Base-by-base conservation (phyloP, 2,329 filamentous ascomycete genomes). In the Mycocentrospora acerina region DNA sequence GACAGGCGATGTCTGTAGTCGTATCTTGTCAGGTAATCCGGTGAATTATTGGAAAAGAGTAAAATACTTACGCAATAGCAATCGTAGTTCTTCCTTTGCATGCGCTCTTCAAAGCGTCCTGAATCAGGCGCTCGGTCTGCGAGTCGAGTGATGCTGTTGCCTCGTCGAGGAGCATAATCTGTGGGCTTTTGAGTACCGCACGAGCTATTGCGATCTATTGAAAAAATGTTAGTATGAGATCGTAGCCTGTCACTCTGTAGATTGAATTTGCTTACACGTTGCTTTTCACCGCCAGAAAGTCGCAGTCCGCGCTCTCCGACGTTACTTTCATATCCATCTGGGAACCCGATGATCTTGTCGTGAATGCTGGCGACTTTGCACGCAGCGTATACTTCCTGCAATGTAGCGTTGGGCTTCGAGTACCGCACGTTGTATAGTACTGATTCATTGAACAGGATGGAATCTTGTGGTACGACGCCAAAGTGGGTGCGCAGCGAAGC, bases 141-240 rank as follows among this genome's bases (percentile, higher is more conserved):
- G 2, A 62, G 60, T 49, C 81, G 74, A 28, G 60, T 50, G n/a
- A 77, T 74, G 4, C 51, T 47, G 9, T 69, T 0, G 89, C 83
- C 69, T 95, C 89, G 57, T 95, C 89, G 1, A 94, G 76, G 11
- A 95, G 82, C 4, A 94, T 76, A 27, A 94, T 76, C 53, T 90
- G 86, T 0, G 87, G 84, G 40, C 78, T 77, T 66, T 90, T 89
- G 60, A 91, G 78, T 37, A 90, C 72, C 9, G 86, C 84, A 2
- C 89, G 79, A 11, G 81, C 81, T 57, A 84, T 83, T 4, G 81
- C 80, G 18, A 84, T 73, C 35, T 44, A 17, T 8, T 8, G 24
- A 12, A 25, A 25, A 10, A 7, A 13, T 19, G 11, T 18, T 68
- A 79, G 48, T n/a, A 77, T 77, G 1, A 77, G 69, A 28, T 73